These are phyloP conservation scores for Colletotrichum spaethianum DNA, from an alignment of 2,329 filamentous ascomycete genomes.

Conservation along the genomic window DNA sequence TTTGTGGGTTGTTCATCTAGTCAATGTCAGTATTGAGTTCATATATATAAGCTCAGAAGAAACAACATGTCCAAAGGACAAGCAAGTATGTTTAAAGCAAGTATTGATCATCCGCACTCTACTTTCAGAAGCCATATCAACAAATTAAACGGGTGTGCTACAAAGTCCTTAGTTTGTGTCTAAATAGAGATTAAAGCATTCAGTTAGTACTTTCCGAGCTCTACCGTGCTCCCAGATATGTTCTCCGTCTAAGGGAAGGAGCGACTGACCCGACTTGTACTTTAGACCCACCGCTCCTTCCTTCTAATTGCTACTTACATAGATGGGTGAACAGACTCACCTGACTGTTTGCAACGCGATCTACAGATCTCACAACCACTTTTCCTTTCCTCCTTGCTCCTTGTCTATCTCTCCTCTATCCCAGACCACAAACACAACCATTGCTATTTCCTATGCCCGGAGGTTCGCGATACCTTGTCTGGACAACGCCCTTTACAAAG, in stretches of 20 bases:
- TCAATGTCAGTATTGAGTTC: no score
- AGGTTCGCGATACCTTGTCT: not conserved
- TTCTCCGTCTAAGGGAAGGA: slow-evolving; percentile 10
- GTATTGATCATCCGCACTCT: not conserved
- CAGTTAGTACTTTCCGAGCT: not conserved
- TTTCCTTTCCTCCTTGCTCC: not conserved
- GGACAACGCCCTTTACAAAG: not conserved
- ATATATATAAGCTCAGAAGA: not conserved
- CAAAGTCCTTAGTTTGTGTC: no score
- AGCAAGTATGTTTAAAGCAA: not conserved
- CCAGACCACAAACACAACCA: no score
- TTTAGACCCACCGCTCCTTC: slow-evolving; percentile 1
- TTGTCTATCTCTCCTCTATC: not conserved
- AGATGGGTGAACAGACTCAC: not conserved
- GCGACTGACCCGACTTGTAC: not conserved
- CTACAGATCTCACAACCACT: not conserved
- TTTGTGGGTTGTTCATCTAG: not conserved
- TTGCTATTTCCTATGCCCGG: not conserved
- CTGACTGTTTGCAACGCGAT: not conserved
- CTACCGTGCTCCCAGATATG: not conserved
- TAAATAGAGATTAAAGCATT: not conserved
- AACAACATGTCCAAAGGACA: not conserved
- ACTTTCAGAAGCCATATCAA: not conserved
- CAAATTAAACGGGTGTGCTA: no score
- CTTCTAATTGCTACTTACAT: not conserved